Conservation (phyloP, 1,284 basidiomycete species). For the Peniophora sp. region DNA sequence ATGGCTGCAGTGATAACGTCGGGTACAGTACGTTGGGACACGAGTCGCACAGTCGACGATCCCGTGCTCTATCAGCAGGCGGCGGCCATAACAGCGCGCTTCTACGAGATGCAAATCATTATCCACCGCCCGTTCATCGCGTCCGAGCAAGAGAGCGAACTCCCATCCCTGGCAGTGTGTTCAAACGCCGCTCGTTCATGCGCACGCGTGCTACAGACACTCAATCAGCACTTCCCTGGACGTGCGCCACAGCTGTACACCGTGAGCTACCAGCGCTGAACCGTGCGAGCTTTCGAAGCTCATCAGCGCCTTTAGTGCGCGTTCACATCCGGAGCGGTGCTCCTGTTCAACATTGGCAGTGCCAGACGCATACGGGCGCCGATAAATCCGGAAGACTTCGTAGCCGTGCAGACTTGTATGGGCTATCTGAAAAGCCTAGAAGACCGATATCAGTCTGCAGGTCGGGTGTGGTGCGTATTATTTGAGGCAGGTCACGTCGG, state of each 20-base stretch:
- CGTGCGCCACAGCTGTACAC: neutral
- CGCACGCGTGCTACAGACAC: constrained; percentile 54
- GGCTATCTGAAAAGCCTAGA: constrained; percentile 48
- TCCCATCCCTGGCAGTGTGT: constrained; percentile 54
- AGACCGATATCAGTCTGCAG: constrained; percentile 16
- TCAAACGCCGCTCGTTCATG: constrained; percentile 63
- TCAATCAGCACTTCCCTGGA: constrained; percentile 4
- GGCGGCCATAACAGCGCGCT: constrained; percentile 42
- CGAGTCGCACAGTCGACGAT: constrained; percentile 37
- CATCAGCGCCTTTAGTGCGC: constrained; percentile 29
- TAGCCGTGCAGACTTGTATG: constrained; percentile 68
- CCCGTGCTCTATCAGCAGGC: constrained; percentile 43
- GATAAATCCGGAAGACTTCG: constrained; percentile 54
- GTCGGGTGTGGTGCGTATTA: no score
- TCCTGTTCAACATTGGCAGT: constrained; percentile 62
- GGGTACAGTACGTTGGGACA: constrained; percentile 43
- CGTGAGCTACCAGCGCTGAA: neutral
- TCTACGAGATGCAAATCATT: constrained; percentile 49
- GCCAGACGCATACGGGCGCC: constrained; percentile 47
- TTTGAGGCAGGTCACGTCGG: no score
- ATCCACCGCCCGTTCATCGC: constrained; percentile 58
- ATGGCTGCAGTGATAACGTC: neutral
- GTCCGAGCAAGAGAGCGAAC: constrained; percentile 29
- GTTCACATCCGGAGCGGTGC: constrained; percentile 56
- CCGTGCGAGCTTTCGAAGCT: neutral